These are phyloP conservation scores for Byssochlamys sp. DNA, from an alignment of 2,329 filamentous ascomycete genomes.

Conservation along the genomic window DNA sequence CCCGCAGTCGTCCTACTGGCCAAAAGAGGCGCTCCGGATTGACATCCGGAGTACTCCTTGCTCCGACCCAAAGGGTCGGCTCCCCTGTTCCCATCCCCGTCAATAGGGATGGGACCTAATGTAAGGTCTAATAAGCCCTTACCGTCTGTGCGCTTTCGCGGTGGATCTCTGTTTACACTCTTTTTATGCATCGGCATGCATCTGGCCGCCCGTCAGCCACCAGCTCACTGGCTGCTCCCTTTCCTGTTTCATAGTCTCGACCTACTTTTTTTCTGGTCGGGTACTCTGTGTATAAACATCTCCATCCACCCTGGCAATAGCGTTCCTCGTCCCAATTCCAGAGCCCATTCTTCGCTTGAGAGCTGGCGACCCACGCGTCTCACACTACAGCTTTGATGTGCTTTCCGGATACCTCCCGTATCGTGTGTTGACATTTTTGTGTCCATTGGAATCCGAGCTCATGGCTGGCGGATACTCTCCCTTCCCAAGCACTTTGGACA, in stretches of 20 bases:
- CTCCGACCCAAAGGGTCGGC: conserved; percentile 20
- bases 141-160: conserved; percentile 22
- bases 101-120: conserved; percentile 28
- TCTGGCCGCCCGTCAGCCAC: conserved; percentile 21
- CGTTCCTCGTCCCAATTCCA: background rate
- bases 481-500: conserved; percentile 25
- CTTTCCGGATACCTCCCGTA: background rate
- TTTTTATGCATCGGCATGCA: conserved; percentile 28
- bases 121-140: conserved; percentile 31
- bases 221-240: conserved; percentile 8
- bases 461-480: conserved; percentile 28
- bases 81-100: conserved; percentile 21
- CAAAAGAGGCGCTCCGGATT: background rate
- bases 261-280: conserved; percentile 2
- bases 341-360: background rate
- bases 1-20: background rate
- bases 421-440: background rate
- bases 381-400: background rate
- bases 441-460: conserved; percentile 16
- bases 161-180: conserved; percentile 28
- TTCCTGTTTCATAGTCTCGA: conserved; percentile 1
- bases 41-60: conserved; percentile 7
- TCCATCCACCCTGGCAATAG: conserved; percentile 5
- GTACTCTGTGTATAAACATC: conserved; percentile 26
- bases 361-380: background rate